A percentile compares a stretch with the other conserved stretches of the same genome.
phyloP scores from a whole-genome alignment of 495 filamentous ascomycete genomes.

The Geopyxis carbonaria region DNA sequence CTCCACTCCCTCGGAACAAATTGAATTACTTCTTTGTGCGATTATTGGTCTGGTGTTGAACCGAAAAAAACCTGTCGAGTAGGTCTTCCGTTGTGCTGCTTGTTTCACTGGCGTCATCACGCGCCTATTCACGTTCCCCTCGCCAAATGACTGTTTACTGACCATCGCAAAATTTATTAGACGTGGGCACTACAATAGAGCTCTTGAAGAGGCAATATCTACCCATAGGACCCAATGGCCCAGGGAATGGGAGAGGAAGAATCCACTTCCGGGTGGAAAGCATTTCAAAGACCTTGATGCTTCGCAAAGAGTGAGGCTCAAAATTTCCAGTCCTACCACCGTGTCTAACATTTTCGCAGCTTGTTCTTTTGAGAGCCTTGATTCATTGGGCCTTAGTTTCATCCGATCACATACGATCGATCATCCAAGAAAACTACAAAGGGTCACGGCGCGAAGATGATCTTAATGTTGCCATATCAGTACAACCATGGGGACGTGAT shows the following conservation, averaged over 20 bases:
- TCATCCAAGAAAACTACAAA: constrained; percentile 81
- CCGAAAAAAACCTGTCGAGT: constrained; percentile 97
- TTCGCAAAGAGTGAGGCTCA: constrained; percentile 65
- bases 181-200: constrained; percentile 71
- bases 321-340: too few relatives aligned
- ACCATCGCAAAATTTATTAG: constrained; percentile 5
- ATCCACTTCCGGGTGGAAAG: constrained; percentile 59
- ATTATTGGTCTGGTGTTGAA: constrained; percentile 77
- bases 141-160: neutral
- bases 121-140: neutral
- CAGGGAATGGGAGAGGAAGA: constrained; percentile 66
- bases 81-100: constrained; percentile 31
- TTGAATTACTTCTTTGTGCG: constrained; percentile 78
- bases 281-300: constrained; percentile 67
- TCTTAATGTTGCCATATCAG: constrained; percentile 76
- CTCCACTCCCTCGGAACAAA: constrained; percentile 56
- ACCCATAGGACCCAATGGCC: constrained; percentile 82
- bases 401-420: constrained; percentile 63
- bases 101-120: neutral
- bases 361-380: constrained; percentile 64
- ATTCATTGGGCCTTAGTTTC: constrained; percentile 80
- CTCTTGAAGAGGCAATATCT: constrained; percentile 81
- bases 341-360: constrained; percentile 32
- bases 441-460: constrained; percentile 78
- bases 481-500: constrained; percentile 89